Percentiles rank a stretch among this genome's conserved stretches.
phyloP scores from a whole-genome alignment of 805 yeast species.

The Saccharomyces kudriavzevii region DNA sequence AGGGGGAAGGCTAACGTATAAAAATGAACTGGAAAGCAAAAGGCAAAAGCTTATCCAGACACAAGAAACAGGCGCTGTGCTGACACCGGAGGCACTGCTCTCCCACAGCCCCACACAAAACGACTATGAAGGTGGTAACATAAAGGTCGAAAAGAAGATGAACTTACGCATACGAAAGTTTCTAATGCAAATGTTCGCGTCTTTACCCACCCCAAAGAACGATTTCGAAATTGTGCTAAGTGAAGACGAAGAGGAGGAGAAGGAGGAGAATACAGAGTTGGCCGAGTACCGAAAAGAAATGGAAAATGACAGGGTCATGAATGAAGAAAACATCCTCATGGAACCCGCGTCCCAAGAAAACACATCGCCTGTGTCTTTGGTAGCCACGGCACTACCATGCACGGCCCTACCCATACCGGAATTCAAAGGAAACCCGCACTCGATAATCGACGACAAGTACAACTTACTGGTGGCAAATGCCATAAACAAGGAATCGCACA shows the following conservation, averaged over 20 bases:
- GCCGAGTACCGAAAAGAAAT: background rate
- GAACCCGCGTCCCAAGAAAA: background rate
- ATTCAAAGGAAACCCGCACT: constrained; percentile 11
- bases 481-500: constrained; percentile 4
- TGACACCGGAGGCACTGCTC: background rate
- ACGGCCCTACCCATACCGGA: constrained; percentile 11
- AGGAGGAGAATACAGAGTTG: constrained; percentile 11
- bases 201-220: constrained; percentile 38
- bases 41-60: constrained; percentile 17
- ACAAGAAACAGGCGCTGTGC: constrained; percentile 4
- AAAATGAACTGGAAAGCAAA: constrained; percentile 24
- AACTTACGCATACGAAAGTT: background rate
- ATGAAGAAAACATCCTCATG: background rate
- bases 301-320: constrained; percentile 9
- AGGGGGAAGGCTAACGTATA: constrained; percentile 4
- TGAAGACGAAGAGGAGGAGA: constrained; percentile 27
- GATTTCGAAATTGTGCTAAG: constrained; percentile 37
- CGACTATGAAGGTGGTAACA: background rate
- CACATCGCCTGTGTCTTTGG: background rate
- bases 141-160: constrained; percentile 8
- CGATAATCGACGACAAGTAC: constrained; percentile 14
- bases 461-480: constrained; percentile 16
- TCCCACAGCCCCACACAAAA: background rate
- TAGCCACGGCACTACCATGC: background rate
- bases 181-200: constrained; percentile 21